Base-by-base conservation (phyloP, 2,329 filamentous ascomycete genomes). In the Thielaviopsis musarum region DNA sequence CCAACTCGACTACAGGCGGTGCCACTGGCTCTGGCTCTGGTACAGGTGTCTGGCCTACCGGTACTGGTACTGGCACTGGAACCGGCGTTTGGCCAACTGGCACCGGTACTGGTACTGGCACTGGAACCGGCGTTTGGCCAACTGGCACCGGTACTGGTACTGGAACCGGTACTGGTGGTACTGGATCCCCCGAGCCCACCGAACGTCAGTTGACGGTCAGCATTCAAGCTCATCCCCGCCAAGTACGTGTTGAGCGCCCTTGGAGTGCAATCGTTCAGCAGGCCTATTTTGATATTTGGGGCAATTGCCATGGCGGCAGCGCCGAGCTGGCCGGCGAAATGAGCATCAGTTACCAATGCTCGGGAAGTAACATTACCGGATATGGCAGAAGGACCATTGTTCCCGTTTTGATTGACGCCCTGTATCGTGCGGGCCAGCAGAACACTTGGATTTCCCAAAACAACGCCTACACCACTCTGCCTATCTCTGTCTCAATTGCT, bases 231-330 rank as follows among this genome's bases (percentile, higher is more conserved):
- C 56, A 61, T 26, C 59, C 55, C 17, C 56, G 59, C 48, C 55
- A 54, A 21, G 52, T 61, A 12, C 52, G 56, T 12, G 52, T 61
- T 13, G n/a, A 55, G 26, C 22, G 45, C 34, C 52, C 24, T 22
- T 61, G 59, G 59, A 45, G 34, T n/a, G 21, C 56, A 5, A 52
- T 61, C 10, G 19, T 61, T 19, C 54, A 61, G 52, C 48, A 58
- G n/a, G 59, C 55, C 9, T 30, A 52, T 15, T 52, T 56, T 26
- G 56, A 61, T 28, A 61, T 61, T 24, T 61, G 59, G 56, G 59
- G 59, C 10, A 61, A 61, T 21, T 58, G 59, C 54, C 26, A 17
- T 24, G 21, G 28, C 10, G 56, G 34, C 17, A 52, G n/a, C 45
- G n/a, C 34, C 7, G 19, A 45, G 13, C 24, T 61, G 5, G 45